Evolutionary conservation across 352 stramenopile genomes (phyloP).

Genomic region (Globisporangium solare): DNA sequence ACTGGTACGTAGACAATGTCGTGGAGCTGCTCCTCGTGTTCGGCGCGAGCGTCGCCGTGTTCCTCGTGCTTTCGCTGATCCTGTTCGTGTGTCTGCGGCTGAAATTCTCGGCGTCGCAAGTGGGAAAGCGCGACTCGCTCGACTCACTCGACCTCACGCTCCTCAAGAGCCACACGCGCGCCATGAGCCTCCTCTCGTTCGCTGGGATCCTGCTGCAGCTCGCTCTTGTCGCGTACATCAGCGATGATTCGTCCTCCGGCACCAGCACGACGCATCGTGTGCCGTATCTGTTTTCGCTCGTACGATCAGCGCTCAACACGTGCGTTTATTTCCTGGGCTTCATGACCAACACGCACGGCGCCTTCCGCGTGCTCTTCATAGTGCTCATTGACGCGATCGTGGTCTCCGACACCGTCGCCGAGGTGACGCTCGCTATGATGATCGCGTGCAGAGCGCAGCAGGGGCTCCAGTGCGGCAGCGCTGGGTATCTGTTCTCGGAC

Average conservation of each 20-base stretch:
- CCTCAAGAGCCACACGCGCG: constrained; percentile 53
- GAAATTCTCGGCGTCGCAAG: constrained; percentile 17
- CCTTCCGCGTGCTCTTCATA: constrained; percentile 42
- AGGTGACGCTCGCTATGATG: constrained; percentile 55
- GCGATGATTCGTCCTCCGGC: constrained; percentile 4
- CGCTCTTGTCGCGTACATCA: constrained; percentile 24
- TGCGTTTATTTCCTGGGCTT: constrained; percentile 53
- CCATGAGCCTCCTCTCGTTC: constrained; percentile 40
- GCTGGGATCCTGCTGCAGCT: constrained; percentile 36
- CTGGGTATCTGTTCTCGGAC: constrained; percentile 16
- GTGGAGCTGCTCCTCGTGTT: constrained; percentile 33
- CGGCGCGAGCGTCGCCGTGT: constrained; percentile 27
- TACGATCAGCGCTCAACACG: constrained; percentile 38
- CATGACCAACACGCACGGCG: constrained; percentile 65
- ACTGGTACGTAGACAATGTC: constrained; percentile 51
- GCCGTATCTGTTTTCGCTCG: constrained; percentile 43
- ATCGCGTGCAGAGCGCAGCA: constrained; percentile 39
- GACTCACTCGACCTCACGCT: constrained; percentile 52
- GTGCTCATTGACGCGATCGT: constrained; percentile 33
- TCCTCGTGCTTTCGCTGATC: constrained; percentile 29
- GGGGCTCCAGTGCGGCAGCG: constrained; percentile 41
- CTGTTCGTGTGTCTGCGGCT: constrained; percentile 26
- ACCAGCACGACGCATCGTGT: constrained; percentile 5
- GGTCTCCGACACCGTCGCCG: constrained; percentile 38
- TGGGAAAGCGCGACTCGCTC: constrained; percentile 13